Conservation (phyloP, 2,329 filamentous ascomycete species). For the Talaromyces sp. region DNA sequence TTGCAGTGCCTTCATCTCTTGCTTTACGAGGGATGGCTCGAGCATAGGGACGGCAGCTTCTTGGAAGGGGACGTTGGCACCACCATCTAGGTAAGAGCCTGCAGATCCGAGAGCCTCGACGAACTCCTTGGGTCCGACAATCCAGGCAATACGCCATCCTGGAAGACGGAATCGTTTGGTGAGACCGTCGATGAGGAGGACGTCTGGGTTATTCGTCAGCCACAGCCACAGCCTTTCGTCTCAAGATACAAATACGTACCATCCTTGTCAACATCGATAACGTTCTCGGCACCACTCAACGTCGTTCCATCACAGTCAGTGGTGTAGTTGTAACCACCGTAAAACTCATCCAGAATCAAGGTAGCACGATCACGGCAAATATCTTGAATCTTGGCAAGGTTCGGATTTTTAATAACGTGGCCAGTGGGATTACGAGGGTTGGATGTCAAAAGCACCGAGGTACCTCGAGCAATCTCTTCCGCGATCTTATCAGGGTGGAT, state of each 20-base stretch:
- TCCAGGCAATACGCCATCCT: constrained; percentile 96
- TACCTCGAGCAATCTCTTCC: constrained; percentile 83
- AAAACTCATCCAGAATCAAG: constrained; percentile 95
- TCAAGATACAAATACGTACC: constrained; percentile 29
- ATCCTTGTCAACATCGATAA: constrained; percentile 84
- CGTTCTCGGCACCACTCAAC: constrained; percentile 84
- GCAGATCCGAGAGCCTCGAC: constrained; percentile 90
- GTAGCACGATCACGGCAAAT: constrained; percentile 88
- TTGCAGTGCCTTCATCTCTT: constrained; percentile 88
- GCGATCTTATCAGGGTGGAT: constrained; percentile 92
- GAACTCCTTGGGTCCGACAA: constrained; percentile 93
- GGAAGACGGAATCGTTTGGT: constrained; percentile 96
- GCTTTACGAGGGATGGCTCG: constrained; percentile 74
- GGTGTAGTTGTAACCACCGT: constrained; percentile 94
- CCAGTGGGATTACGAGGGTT: constrained; percentile 96
- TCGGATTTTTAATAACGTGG: constrained; percentile 77
- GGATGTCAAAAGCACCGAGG: constrained; percentile 85
- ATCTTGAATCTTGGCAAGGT: constrained; percentile 87
- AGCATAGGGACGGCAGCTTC: constrained; percentile 91
- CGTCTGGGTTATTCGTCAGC: constrained; percentile 52
- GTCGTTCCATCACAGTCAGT: constrained; percentile 86
- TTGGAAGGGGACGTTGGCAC: constrained; percentile 92
- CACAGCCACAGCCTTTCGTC: neutral
- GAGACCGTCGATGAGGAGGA: constrained; percentile 90
- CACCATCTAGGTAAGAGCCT: constrained; percentile 90